These are phyloP conservation scores for Melampsora americana DNA, from an alignment of 1,284 basidiomycete species.

Conservation along the genomic window DNA sequence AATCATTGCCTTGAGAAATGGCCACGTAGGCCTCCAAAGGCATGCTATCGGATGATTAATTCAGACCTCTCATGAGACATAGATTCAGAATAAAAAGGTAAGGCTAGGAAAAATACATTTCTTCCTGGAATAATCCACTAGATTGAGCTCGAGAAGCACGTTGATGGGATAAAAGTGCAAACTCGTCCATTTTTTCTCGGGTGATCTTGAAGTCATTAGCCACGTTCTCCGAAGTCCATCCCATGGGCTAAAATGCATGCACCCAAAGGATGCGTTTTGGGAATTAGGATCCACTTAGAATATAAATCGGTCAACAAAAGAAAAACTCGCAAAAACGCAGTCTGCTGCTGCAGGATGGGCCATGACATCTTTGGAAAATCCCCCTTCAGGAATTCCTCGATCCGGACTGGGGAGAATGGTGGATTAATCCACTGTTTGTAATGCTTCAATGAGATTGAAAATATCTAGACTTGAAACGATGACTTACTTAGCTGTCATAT, in stretches of 20 bases:
- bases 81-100: constrained; percentile 57
- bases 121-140: constrained; percentile 67
- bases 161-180: constrained; percentile 76
- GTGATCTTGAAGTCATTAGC: constrained; percentile 74
- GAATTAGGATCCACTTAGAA: background rate
- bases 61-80: constrained; percentile 41
- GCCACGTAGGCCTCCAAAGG: constrained; percentile 6
- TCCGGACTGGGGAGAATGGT: constrained; percentile 61
- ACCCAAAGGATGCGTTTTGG: constrained; percentile 8
- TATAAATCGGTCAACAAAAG: background rate
- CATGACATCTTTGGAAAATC: constrained; percentile 63
- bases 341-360: constrained; percentile 61
- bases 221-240: constrained; percentile 81
- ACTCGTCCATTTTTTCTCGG: constrained; percentile 77
- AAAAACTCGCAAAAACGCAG: constrained; percentile 63
- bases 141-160: constrained; percentile 65
- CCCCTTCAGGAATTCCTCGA: constrained; percentile 59
- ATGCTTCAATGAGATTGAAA: constrained; percentile 7
- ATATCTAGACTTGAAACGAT: constrained; percentile 60
- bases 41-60: constrained; percentile 15
- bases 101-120: constrained; percentile 70
- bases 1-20: constrained; percentile 46
- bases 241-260: constrained; percentile 68
- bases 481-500: constrained; percentile 73
- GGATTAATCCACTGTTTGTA: background rate